Base-by-base conservation (phyloP, 495 filamentous ascomycete species). In the Echria macrotheca region DNA sequence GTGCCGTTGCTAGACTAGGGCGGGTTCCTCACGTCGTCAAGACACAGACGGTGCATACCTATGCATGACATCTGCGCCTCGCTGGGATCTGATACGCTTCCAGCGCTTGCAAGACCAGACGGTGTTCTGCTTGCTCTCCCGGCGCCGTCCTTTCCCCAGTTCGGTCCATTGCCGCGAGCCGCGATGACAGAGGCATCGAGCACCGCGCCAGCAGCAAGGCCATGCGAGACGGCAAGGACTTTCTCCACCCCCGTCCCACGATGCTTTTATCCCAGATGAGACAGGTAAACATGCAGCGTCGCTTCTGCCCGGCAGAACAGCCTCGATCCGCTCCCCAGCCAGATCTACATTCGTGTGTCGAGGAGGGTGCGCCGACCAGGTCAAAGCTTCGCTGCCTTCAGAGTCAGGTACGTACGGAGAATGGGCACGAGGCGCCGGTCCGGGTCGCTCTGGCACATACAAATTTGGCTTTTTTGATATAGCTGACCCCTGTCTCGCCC, bases 201-300 rank as follows among this genome's bases (percentile, higher is more conserved):
- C 17, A 14, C 39, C 26, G 28, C 31, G 48, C 48, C 50, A 52
- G 35, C 17, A 33, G 29, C 44, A 26, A 37, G 45, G 36, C 38
- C 40, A 53, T 57, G 55, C 53, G 28, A 48, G 57, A 49, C 51
- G 57, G 54, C 52, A 57, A 55, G 43, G 59, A 37, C 41, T 46
- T 52, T 45, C 60, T 58, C 53, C 53, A 55, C 52, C 47, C 49
- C 51, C 41, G 37, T 53, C 48, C 53, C 56, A 55, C 42, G 29
- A 50, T 28, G 49, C 45, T 49, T 61, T 63, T 61, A 60, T 56
- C 60, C 59, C 47, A 61, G 48, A 57, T 64, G 60, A 66, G 59
- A 59, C 60, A 54, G 36, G 51, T 49, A 47, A 49, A 47, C 55
- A 35, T 57, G 58, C 60, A 65, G 55, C 51, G 36, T 60, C 57